Percentiles rank a stretch among this genome's conserved stretches.
Evolutionary conservation across 2,329 filamentous ascomycete genomes (phyloP).

Genomic region (Microdochium bolleyi): DNA sequence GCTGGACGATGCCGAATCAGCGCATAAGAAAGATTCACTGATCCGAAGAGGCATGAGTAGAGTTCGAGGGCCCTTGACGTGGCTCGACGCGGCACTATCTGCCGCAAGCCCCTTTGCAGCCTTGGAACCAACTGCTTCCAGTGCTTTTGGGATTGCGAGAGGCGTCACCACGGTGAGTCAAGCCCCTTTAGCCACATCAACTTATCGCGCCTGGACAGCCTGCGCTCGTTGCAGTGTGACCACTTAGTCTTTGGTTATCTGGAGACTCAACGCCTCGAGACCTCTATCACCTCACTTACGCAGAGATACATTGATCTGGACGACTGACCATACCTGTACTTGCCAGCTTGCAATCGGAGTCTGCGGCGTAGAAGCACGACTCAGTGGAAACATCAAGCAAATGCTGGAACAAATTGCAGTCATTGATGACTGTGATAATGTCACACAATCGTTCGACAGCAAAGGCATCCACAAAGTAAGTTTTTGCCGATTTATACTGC

Average conservation of each 20-base stretch:
- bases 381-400: background rate
- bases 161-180: background rate
- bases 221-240: background rate
- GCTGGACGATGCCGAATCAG: background rate
- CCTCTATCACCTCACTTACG: background rate
- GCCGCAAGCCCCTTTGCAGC: background rate
- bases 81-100: background rate
- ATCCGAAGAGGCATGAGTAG: background rate
- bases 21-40: background rate
- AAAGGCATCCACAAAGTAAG: background rate
- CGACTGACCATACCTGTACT: background rate
- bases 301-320: background rate
- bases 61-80: background rate
- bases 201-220: background rate
- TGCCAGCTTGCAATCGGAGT: background rate
- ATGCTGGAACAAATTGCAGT: background rate
- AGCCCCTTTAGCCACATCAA: background rate
- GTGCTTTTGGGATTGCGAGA: background rate
- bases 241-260: background rate
- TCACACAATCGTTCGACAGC: background rate
- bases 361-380: background rate
- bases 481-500: background rate
- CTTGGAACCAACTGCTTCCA: background rate
- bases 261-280: background rate
- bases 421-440: background rate